Conservation (phyloP, 305 asterid species). For the Solanum chacoense region DNA sequence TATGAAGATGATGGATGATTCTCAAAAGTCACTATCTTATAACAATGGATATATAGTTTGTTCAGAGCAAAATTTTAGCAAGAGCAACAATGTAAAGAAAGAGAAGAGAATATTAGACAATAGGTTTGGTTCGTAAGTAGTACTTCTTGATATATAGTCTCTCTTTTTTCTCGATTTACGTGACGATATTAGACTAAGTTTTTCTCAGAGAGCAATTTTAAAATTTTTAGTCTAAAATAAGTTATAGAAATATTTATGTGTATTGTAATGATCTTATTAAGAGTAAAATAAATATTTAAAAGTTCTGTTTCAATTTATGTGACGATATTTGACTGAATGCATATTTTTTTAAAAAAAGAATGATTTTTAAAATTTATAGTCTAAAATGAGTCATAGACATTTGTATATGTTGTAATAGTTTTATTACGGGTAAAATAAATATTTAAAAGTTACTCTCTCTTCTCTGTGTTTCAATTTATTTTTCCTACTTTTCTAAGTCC, state of each 20-base stretch:
- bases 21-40: constrained; percentile 26
- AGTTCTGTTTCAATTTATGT: no score
- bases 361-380: neutral
- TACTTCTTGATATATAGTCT: neutral
- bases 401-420: neutral
- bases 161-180: neutral
- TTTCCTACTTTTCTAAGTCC: neutral
- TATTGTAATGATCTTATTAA: no score
- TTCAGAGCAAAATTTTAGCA: constrained; percentile 9
- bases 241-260: neutral
- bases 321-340: neutral
- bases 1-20: constrained; percentile 18
- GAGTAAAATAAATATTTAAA: no score
- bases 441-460: neutral
- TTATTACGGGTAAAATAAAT: neutral
- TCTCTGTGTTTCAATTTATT: neutral
- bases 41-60: constrained; percentile 18
- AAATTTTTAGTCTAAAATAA: neutral
- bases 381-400: neutral
- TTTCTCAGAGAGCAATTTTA: no score
- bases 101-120: constrained; percentile 4
- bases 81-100: constrained; percentile 14
- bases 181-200: neutral
- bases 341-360: neutral
- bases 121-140: neutral